These are phyloP conservation scores for Hydnum rufescens DNA, from an alignment of 768 basidiomycete species.

Conservation along the genomic window DNA sequence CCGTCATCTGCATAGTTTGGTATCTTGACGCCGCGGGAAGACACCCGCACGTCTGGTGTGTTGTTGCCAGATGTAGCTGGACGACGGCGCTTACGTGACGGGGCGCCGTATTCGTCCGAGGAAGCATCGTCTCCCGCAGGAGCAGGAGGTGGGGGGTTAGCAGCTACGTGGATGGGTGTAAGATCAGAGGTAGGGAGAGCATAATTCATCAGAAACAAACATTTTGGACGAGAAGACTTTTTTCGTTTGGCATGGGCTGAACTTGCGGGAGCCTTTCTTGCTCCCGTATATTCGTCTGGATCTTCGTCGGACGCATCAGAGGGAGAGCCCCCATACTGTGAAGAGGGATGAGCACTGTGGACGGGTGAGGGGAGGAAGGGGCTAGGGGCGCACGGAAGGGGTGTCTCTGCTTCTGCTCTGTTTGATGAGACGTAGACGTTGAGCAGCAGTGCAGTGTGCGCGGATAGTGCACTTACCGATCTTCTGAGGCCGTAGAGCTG, in stretches of 20 bases:
- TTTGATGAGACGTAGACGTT: too few species aligned
- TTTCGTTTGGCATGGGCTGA: not conserved
- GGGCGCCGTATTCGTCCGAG: conserved; percentile 50
- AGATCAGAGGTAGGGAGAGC: not conserved
- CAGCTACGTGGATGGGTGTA: not conserved
- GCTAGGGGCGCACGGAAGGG: not conserved
- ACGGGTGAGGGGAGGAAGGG: not conserved
- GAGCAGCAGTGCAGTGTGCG: not conserved
- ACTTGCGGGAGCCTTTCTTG: not conserved
- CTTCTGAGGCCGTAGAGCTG: conserved; percentile 15
- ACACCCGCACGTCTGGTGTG: conserved; percentile 45
- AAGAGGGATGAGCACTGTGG: not conserved
- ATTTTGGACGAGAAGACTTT: conserved; percentile 6
- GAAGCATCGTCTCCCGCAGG: conserved; percentile 56
- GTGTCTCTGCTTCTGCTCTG: not conserved
- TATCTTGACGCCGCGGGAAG: conserved; percentile 51
- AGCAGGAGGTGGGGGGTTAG: conserved; percentile 19
- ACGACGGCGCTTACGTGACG: conserved; percentile 32
- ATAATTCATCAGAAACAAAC: too few species aligned
- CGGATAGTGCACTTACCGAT: conserved; percentile 11
- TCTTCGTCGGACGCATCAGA: not conserved
- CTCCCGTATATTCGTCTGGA: not conserved
- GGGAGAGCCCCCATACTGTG: not conserved
- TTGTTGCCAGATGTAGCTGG: conserved; percentile 1
- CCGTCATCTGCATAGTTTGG: conserved; percentile 60